Evolutionary conservation across 768 basidiomycete genomes (phyloP), one percentile per base, ranked within the genome.

Genomic region (Amanita thiersii): DNA sequence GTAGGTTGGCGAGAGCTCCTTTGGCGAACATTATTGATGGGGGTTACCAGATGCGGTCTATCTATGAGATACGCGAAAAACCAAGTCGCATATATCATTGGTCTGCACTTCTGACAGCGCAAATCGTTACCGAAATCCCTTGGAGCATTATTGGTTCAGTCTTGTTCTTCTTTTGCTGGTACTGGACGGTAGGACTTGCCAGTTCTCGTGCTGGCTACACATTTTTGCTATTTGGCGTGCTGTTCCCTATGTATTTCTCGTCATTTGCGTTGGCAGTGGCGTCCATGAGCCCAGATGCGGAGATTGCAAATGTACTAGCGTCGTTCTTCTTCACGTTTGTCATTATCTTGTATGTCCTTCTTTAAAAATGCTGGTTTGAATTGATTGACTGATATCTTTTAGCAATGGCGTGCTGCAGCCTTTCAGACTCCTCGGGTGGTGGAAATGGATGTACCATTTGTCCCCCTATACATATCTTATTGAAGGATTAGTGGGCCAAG

Each of bases 351-450:
- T 76, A 40, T 48, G 73, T 63, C 5, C 35, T 34, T 15, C 30
- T 39, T 32, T 18, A 24, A 12, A 36, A 5, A 49, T 47, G 46
- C 55, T 24, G 5, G 11, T 31, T 19, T 15, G 39, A 2, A 21
- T 8, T 10, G 18, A 38, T 24, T 28, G 12, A 28, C 20, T 20
- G 35, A 15, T 39, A 36, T 28, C 28, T 26, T 37, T 7, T 47
- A 77, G 75, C 52, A 69, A 81, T 47, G 81, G 81, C 46, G 77
- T 84, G 26, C 53, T 86, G 3, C 83, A 86, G 50, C 82, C 82
- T 5, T 79, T 63, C 52, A 49, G 65, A 5, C 63, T 66, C 12
- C 71, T 85, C 2, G 73, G 74, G 8, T 81, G 79, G 75, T 86
- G 82, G 82, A 53, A 58, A 39, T 85, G 81, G 81, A 80, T 83